phyloP scores from a whole-genome alignment of 2,329 filamentous ascomycete species.

The Penicillium sp. region DNA sequence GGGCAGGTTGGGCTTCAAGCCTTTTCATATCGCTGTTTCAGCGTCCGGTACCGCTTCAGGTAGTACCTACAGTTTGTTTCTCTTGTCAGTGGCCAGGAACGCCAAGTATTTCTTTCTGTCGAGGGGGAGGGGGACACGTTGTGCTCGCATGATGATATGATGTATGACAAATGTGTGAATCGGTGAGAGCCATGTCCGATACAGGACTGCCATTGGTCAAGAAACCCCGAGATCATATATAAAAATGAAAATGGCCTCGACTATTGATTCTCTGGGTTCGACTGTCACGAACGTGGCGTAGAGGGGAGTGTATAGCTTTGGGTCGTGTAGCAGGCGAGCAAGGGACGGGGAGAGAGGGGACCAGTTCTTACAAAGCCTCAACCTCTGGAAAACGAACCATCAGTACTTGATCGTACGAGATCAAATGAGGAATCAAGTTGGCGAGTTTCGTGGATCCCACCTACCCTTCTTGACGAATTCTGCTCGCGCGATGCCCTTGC shows the following conservation, averaged over 20 bases:
- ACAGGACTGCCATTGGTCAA: too few relatives aligned
- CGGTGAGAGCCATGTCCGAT: too few relatives aligned
- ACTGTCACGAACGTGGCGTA: too few relatives aligned
- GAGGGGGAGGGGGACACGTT: constrained; percentile 7
- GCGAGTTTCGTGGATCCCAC: too few relatives aligned
- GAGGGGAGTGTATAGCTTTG: too few relatives aligned
- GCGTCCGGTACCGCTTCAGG: constrained; percentile 81
- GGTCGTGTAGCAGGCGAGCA: too few relatives aligned
- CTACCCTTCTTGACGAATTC: constrained; percentile 94
- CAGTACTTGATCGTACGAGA: too few relatives aligned
- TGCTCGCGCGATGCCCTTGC: constrained; percentile 69
- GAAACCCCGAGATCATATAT: too few relatives aligned
- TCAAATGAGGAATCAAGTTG: too few relatives aligned
- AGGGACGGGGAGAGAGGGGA: too few relatives aligned
- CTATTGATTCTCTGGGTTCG: too few relatives aligned
- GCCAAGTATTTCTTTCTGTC: constrained; percentile 6
- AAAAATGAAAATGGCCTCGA: too few relatives aligned
- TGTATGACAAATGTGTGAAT: constrained; percentile 21
- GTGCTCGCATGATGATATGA: constrained; percentile 23
- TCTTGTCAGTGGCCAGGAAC: constrained; percentile 23
- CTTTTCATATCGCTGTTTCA: constrained; percentile 73
- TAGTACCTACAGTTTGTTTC: constrained; percentile 65
- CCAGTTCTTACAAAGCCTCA: constrained; percentile 71
- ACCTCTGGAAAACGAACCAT: constrained; percentile 66
- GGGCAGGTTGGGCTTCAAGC: constrained; percentile 25